Evolutionary conservation across 1,284 basidiomycete genomes (phyloP).

Genomic region (Meira miltonrushii): DNA sequence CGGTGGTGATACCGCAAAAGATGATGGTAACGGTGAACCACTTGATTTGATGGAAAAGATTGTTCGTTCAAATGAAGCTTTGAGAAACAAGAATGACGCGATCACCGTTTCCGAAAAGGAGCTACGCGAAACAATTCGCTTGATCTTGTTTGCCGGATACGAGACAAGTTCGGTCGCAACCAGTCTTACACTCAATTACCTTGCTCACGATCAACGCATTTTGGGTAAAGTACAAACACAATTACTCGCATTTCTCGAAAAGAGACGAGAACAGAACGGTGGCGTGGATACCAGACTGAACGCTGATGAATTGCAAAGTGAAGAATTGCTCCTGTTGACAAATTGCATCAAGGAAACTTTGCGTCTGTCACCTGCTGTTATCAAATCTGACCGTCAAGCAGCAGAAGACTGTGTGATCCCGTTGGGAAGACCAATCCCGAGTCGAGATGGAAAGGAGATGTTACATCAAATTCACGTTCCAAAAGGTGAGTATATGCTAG

Average conservation of each 20-base stretch:
- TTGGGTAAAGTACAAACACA: neutral
- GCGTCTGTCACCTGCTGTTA: neutral
- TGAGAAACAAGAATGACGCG: neutral
- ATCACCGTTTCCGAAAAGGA: neutral
- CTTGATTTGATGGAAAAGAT: neutral
- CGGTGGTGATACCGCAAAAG: neutral
- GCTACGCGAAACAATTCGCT: neutral
- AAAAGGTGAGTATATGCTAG: conserved; percentile 4
- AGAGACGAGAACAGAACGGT: neutral
- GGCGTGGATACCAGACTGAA: neutral
- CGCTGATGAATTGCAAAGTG: neutral
- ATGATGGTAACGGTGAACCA: neutral
- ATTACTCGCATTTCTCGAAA: neutral
- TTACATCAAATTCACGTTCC: neutral
- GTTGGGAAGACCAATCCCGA: neutral
- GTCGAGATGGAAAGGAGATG: neutral
- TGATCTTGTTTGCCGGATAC: conserved; percentile 4
- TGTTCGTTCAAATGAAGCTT: neutral
- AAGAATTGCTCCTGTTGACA: neutral
- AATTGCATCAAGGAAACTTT: conserved; percentile 1
- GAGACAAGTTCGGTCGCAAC: neutral
- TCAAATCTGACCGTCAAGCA: neutral
- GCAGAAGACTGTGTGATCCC: conserved; percentile 1
- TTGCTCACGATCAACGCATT: neutral
- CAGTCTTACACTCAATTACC: neutral